Evolutionary conservation across 176 grass and related monocot species (phyloP), one percentile per base, ranked within the genome.

Genomic region (Stipa capillata): DNA sequence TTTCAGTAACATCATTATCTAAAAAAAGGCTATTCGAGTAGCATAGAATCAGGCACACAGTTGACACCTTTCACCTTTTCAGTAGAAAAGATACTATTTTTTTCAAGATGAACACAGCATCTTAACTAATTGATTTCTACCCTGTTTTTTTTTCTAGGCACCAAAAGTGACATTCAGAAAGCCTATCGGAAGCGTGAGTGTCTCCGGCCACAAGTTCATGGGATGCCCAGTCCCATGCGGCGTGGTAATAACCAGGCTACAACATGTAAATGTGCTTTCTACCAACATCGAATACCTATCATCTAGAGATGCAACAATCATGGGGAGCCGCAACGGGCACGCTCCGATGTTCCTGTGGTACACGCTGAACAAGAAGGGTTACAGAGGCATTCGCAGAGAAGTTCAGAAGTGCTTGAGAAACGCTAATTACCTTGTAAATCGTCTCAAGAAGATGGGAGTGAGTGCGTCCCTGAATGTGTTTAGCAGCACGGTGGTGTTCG

Each of bases 151-250:
- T 16, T 7, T 65, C 18, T 25, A 90, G 84, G 88, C 80, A 7
- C 80, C 75, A 20, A 90, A 80, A 17, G 74, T 90, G n/a, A 75
- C 84, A 1, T 86, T 90, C 64, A 75, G 23, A 47, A 80, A 90
- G 24, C 69, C 84, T 3, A 90, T 90, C 0, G 69, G 84, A 5
- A 64, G 74, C 12, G 52, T 90, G 10, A 87, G 74, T 4, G 73
- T 87, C 5, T 90, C 74, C 0, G 88, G 88, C 3, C 88, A 90
- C 53, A 90, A 90, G 34, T 80, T 90, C 4, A 33, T 87, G 1
- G 80, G 88, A 15, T 90, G 88, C 28, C 74, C 79, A 0, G 39
- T 57, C 36, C 84, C 84, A 2, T 87, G 79, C 1, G 84, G 79
- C 14, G 74, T 90, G 6, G 63, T 82, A 16, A 90, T 80, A 29